Conservation (phyloP, 2,329 filamentous ascomycete species). For the Cytospora piceae region DNA sequence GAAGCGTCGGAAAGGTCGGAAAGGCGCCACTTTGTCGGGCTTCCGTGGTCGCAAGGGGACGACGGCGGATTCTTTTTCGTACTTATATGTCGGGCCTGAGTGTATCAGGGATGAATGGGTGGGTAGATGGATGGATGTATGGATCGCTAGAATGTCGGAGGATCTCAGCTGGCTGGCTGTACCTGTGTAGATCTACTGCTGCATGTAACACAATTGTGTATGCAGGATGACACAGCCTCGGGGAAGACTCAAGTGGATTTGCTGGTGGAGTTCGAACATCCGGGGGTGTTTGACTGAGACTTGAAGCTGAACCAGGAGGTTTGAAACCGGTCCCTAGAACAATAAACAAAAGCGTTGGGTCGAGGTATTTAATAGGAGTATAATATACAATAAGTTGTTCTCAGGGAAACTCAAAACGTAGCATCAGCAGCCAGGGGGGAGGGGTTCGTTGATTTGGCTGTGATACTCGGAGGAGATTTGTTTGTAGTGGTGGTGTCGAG, state of each 20-base stretch:
- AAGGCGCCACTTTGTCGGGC: constrained; percentile 48
- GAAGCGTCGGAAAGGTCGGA: constrained; percentile 44
- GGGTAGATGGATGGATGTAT: background rate
- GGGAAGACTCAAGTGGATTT: background rate
- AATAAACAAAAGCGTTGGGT: background rate
- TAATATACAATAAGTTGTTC: background rate
- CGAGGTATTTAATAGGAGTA: background rate
- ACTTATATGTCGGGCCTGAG: background rate
- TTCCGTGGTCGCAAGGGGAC: background rate
- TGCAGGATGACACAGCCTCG: constrained; percentile 1
- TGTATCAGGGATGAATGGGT: background rate
- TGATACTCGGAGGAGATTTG: background rate
- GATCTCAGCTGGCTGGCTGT: too few species aligned
- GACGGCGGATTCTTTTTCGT: background rate
- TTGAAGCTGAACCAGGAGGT: background rate
- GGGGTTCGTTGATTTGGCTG: background rate
- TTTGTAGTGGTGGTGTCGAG: background rate
- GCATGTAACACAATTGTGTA: background rate
- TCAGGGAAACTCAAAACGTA: background rate
- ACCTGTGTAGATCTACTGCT: background rate
- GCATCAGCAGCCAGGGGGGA: background rate
- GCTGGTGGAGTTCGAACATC: background rate
- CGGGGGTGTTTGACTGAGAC: too few species aligned
- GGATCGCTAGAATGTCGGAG: background rate
- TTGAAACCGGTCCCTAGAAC: background rate